Base-by-base conservation (phyloP, 768 basidiomycete genomes). In the Stropharia rugosoannulata region DNA sequence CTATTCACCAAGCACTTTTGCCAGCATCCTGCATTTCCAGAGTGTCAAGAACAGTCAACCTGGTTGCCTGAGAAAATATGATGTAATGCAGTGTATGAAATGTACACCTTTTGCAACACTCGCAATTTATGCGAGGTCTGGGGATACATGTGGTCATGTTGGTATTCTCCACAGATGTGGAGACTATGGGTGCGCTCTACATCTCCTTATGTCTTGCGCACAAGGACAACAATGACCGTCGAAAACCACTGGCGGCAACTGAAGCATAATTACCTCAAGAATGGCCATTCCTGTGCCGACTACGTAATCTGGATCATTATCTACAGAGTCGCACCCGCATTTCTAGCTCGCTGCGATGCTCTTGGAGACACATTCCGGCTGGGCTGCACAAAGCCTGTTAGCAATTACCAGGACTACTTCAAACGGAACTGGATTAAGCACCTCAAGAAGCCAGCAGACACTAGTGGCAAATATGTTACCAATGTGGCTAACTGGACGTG, bases 91-190 rank as follows among this genome's bases (percentile, higher is more conserved):
- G 73, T 75, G 0, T 40, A 55, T 4, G 71, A 75, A 37, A 74
- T 76, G 72, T 74, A 73, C 44, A 9, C 37, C 2, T 72, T 67
- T 56, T 74, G 74, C 49, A 15, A 62, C 0, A 18, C 18, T 10
- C 59, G 66, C 6, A 67, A 64, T 1, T 64, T 75, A 9, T 43
- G 62, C 1, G 68, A 74, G 49, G 70, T 71, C 3, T 73, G 72
- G 70, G 73, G 61, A 3, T 74, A 74, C 44, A 54, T 75, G 61
- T 73, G 73, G 73, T 58, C 62, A 13, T 45, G 56, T 7, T 69
- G 69, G 70, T 71, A 68, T 57, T 54, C 51, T 9, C 63, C 58
- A 16, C 48, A 61, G 5, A 65, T 63, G 43, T 71, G 70, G 68
- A 27, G 15, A 9, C 58, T 68, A 1, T 58, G 56, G 56, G 56